A percentile compares a stretch with the other conserved stretches of the same genome.
Evolutionary conservation across 2,329 filamentous ascomycete species (phyloP).

Genomic region (Xylaria digitata): DNA sequence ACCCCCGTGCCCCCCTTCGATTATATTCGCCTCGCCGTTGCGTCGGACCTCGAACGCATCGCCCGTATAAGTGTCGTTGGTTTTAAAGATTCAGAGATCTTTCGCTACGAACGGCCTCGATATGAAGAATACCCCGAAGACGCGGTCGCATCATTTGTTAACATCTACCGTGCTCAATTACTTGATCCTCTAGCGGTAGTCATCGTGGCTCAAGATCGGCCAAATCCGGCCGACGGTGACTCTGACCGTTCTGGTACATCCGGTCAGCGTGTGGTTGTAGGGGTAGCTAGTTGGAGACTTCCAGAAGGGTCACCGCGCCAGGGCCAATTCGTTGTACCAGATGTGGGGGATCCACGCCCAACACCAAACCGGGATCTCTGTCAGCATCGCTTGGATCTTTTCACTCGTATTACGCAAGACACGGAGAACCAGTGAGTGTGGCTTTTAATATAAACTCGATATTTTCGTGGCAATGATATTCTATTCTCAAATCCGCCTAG

Average conservation of each 20-base stretch:
- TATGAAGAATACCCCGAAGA: slow-evolving; percentile 1
- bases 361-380: not conserved
- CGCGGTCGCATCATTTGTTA: slow-evolving; percentile 9
- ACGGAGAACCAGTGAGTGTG: not conserved
- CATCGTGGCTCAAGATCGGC: slow-evolving; percentile 8
- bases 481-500: too few relatives aligned
- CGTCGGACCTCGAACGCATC: slow-evolving; percentile 14
- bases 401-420: not conserved
- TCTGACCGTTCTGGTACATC: not conserved
- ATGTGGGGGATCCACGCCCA: not conserved
- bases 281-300: slow-evolving; percentile 14
- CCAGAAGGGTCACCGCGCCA: not conserved
- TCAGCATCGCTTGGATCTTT: not conserved
- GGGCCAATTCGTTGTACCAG: slow-evolving; percentile 11
- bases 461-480: too few relatives aligned
- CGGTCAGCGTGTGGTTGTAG: not conserved
- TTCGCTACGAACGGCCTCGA: slow-evolving; percentile 16
- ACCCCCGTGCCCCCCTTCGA: not conserved
- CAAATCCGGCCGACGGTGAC: not conserved
- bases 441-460: not conserved
- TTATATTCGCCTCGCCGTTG: slow-evolving; percentile 4
- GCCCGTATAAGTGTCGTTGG: slow-evolving; percentile 7
- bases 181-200: slow-evolving; percentile 11
- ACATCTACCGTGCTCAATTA: slow-evolving; percentile 11
- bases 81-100: slow-evolving; percentile 9